These are phyloP conservation scores for Tulasnella sp. DNA, from an alignment of 768 basidiomycete genomes.

Conservation along the genomic window DNA sequence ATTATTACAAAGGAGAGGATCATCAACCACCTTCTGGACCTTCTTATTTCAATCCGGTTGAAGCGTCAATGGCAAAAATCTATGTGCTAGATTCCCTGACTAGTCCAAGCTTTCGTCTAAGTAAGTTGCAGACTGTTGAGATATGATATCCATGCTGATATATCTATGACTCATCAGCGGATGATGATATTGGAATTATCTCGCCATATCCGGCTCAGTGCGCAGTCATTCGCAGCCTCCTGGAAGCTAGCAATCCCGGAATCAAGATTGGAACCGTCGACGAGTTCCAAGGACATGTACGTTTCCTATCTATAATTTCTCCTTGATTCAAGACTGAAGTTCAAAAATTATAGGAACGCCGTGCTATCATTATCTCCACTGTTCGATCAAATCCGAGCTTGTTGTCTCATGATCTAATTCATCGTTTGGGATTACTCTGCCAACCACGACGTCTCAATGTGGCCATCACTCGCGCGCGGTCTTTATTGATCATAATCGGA, in stretches of 20 bases:
- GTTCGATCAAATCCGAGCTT: slow-evolving; percentile 15
- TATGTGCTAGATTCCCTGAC: slow-evolving; percentile 10
- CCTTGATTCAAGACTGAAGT: neutral
- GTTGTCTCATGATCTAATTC: slow-evolving; percentile 7
- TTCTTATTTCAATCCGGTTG: slow-evolving; percentile 15
- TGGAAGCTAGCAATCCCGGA: neutral
- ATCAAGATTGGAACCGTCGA: slow-evolving; percentile 9
- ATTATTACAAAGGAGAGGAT: slow-evolving; percentile 10
- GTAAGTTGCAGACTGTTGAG: neutral
- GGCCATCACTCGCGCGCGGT: slow-evolving; percentile 14
- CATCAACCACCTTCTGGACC: slow-evolving; percentile 6
- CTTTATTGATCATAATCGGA: slow-evolving; percentile 7
- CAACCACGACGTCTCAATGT: slow-evolving; percentile 17
- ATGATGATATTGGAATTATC: slow-evolving; percentile 9
- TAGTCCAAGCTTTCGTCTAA: slow-evolving; percentile 4
- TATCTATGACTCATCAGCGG: neutral
- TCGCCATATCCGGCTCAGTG: slow-evolving; percentile 11
- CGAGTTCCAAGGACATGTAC: slow-evolving; percentile 14
- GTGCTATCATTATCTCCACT: slow-evolving; percentile 18
- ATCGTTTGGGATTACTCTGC: slow-evolving; percentile 15
- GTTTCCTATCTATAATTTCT: neutral
- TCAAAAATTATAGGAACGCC: slow-evolving; percentile 8
- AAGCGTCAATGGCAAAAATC: slow-evolving; percentile 6
- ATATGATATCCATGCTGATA: neutral
- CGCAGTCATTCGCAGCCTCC: neutral